phyloP scores from a whole-genome alignment of 768 basidiomycete species.

The Suillus variegatus region DNA sequence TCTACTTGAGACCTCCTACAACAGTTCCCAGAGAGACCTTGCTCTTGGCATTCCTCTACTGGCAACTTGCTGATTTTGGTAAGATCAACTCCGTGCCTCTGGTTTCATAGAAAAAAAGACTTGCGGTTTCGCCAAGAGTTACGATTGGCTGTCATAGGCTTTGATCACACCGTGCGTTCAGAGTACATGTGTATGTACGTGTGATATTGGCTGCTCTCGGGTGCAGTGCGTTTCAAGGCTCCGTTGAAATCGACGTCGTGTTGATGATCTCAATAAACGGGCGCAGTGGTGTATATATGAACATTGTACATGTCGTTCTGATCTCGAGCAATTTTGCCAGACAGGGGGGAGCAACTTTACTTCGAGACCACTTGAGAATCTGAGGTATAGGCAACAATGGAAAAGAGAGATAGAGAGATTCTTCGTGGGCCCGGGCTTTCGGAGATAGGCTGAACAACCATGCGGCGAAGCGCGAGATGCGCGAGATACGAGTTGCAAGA shows the following conservation, averaged over 20 bases:
- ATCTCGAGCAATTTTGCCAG: conserved; percentile 32
- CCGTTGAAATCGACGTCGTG: background rate
- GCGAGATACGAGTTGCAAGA: conserved; percentile 47
- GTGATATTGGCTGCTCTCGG: conserved; percentile 65
- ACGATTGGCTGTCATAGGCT: conserved; percentile 79
- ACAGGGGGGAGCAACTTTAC: conserved; percentile 59
- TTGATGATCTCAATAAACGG: background rate
- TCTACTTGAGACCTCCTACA: conserved; percentile 49
- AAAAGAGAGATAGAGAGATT: conserved; percentile 38
- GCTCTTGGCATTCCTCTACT: conserved; percentile 53
- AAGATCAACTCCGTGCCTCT: conserved; percentile 21
- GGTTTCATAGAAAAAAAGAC: background rate
- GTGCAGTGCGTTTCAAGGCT: conserved; percentile 68
- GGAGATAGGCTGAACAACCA: conserved; percentile 75
- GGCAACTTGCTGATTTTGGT: conserved; percentile 76
- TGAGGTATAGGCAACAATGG: conserved; percentile 6
- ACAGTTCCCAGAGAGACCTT: conserved; percentile 47
- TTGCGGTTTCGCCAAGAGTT: conserved; percentile 42
- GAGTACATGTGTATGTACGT: conserved; percentile 55
- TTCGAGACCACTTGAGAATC: conserved; percentile 49
- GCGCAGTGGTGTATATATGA: conserved; percentile 44
- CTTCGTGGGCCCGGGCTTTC: conserved; percentile 56
- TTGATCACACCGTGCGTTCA: conserved; percentile 76
- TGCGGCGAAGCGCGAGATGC: conserved; percentile 51
- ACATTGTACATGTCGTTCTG: background rate